phyloP scores from a whole-genome alignment of 768 basidiomycete genomes.

The Serendipita sp. region DNA sequence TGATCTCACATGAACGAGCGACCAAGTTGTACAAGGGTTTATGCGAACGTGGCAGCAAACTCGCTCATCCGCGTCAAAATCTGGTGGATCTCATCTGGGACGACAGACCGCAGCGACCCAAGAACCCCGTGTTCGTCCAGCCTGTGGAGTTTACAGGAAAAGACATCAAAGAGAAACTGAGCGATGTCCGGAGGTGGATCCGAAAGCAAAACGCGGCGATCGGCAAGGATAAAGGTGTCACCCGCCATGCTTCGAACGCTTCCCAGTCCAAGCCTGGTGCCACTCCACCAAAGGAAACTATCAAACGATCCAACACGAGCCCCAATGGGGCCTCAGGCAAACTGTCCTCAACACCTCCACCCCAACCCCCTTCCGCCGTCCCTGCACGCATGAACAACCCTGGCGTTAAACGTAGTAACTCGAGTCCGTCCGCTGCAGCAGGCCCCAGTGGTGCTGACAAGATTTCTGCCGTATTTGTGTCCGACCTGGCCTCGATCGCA shows the following conservation, averaged over 20 bases:
- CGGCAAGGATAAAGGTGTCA: background rate
- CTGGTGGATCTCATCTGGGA: constrained; percentile 71
- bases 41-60: constrained; percentile 36
- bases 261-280: background rate
- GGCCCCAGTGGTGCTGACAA: constrained; percentile 40
- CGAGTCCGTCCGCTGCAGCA: background rate
- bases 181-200: constrained; percentile 56
- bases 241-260: background rate
- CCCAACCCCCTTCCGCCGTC: background rate
- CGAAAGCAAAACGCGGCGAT: constrained; percentile 21
- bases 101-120: constrained; percentile 54
- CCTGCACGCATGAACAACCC: constrained; percentile 10
- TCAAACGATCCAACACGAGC: background rate
- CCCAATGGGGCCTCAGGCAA: background rate
- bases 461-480: constrained; percentile 51
- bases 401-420: background rate
- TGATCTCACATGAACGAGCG: constrained; percentile 62
- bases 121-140: constrained; percentile 48
- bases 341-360: background rate
- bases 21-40: constrained; percentile 42
- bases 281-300: background rate
- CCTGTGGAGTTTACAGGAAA: constrained; percentile 54
- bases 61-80: constrained; percentile 71
- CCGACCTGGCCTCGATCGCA: constrained; percentile 58
- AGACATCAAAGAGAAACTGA: constrained; percentile 55